Conservation (phyloP, 495 filamentous ascomycete species). For the Astrocystis sublimbata region DNA sequence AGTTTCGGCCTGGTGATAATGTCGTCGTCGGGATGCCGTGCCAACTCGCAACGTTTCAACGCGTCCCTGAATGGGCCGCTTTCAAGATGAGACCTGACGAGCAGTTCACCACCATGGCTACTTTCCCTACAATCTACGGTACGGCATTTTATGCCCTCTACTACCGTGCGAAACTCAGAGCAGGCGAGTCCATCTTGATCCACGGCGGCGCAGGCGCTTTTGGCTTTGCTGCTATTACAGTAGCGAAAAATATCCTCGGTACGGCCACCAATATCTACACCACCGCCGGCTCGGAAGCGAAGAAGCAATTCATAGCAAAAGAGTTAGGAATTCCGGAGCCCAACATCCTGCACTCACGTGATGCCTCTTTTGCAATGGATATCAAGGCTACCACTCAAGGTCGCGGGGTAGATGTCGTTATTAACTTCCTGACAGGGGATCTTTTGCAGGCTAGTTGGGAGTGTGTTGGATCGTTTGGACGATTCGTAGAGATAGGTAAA, state of each 20-base stretch:
- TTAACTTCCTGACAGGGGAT: constrained; percentile 57
- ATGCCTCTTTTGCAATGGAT: constrained; percentile 38
- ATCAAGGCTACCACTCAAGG: constrained; percentile 45
- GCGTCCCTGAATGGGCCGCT: neutral
- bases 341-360: constrained; percentile 49
- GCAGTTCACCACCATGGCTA: neutral
- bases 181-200: constrained; percentile 54
- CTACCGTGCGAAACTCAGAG: neutral
- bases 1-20: neutral
- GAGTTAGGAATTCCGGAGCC: constrained; percentile 45
- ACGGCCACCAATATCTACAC: constrained; percentile 45
- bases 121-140: neutral
- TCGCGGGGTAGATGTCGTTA: constrained; percentile 52
- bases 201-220: constrained; percentile 52
- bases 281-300: constrained; percentile 47
- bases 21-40: neutral
- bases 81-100: neutral
- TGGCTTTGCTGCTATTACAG: constrained; percentile 52
- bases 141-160: neutral
- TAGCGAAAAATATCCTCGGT: constrained; percentile 44
- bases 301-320: constrained; percentile 41
- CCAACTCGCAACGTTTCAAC: neutral
- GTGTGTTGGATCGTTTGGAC: constrained; percentile 50
- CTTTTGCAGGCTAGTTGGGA: constrained; percentile 48
- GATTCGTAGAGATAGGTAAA: constrained; percentile 55